Conservation (phyloP, 805 yeast species). For the Sungouiella blattae region DNA sequence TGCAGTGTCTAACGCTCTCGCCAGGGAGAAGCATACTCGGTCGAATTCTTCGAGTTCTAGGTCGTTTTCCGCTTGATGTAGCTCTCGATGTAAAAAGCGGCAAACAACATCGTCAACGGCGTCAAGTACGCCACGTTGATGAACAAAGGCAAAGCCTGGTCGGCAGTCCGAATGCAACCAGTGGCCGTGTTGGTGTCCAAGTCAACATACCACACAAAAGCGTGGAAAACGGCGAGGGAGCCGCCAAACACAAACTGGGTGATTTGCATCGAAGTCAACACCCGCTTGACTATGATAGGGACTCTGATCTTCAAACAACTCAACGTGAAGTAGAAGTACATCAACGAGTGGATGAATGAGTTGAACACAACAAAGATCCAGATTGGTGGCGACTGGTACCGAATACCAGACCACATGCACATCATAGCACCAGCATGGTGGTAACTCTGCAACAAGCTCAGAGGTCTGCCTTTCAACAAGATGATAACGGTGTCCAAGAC, state of each 20-base stretch:
- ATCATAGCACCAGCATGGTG: constrained; percentile 80
- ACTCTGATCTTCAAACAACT: constrained; percentile 56
- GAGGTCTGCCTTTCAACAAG: constrained; percentile 62
- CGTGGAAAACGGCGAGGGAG: constrained; percentile 58
- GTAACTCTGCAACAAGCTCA: constrained; percentile 65
- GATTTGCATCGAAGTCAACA: constrained; percentile 64
- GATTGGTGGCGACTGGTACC: constrained; percentile 69
- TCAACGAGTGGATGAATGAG: constrained; percentile 71
- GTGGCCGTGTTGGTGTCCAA: constrained; percentile 31
- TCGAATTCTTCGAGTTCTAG: constrained; percentile 1
- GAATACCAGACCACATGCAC: constrained; percentile 77
- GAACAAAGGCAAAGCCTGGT: constrained; percentile 58
- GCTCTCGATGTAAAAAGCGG: constrained; percentile 60
- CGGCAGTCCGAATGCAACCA: constrained; percentile 53
- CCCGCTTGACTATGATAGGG: constrained; percentile 54
- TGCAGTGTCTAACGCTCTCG: too few relatives aligned
- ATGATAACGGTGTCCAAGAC: constrained; percentile 67
- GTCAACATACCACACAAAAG: constrained; percentile 59
- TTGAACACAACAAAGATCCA: constrained; percentile 80
- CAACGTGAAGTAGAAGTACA: constrained; percentile 68
- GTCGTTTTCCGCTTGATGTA: constrained; percentile 34
- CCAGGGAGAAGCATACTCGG: too few relatives aligned
- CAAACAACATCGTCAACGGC: constrained; percentile 65
- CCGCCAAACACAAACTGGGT: constrained; percentile 69
- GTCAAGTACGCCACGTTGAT: constrained; percentile 63